Conservation (phyloP, 2,329 filamentous ascomycete genomes). For the Fusarium foetens region DNA sequence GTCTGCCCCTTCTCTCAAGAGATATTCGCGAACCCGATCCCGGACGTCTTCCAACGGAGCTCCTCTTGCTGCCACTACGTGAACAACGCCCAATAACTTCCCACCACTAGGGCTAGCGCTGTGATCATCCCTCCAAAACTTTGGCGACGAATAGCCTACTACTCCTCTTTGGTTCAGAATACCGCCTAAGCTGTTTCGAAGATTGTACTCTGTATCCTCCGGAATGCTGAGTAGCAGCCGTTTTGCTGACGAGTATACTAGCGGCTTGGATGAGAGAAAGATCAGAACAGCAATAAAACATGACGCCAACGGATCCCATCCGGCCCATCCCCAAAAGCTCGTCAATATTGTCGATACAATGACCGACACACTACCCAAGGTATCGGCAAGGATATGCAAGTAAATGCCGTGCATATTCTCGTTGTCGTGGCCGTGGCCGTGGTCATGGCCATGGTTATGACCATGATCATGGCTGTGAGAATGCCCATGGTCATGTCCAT, state of each 20-base stretch:
- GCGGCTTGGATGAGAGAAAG: constrained; percentile 87
- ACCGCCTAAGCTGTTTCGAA: constrained; percentile 86
- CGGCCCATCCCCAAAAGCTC: constrained; percentile 87
- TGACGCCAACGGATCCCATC: constrained; percentile 94
- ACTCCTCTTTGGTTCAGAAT: constrained; percentile 86
- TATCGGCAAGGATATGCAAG: constrained; percentile 93
- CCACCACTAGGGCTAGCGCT: constrained; percentile 55
- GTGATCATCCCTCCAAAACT: constrained; percentile 90
- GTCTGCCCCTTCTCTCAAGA: constrained; percentile 78
- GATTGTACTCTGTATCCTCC: constrained; percentile 84
- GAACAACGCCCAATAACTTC: constrained; percentile 83
- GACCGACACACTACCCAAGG: constrained; percentile 91
- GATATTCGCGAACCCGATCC: constrained; percentile 77
- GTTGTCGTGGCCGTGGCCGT: constrained; percentile 73
- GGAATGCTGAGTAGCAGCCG: constrained; percentile 86
- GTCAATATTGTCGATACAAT: constrained; percentile 92
- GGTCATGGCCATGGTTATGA: constrained; percentile 54
- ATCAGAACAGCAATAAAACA: constrained; percentile 94
- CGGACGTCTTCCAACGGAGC: constrained; percentile 85
- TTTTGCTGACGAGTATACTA: constrained; percentile 86
- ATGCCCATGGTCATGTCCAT: constrained; percentile 53
- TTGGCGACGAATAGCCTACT: constrained; percentile 83
- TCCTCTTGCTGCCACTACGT: constrained; percentile 78
- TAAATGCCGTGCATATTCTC: constrained; percentile 99
- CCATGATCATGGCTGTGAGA: constrained; percentile 36